Evolutionary conservation across 108 stramenopile genomes (phyloP).

Genomic region (Cyclotella cryptica): DNA sequence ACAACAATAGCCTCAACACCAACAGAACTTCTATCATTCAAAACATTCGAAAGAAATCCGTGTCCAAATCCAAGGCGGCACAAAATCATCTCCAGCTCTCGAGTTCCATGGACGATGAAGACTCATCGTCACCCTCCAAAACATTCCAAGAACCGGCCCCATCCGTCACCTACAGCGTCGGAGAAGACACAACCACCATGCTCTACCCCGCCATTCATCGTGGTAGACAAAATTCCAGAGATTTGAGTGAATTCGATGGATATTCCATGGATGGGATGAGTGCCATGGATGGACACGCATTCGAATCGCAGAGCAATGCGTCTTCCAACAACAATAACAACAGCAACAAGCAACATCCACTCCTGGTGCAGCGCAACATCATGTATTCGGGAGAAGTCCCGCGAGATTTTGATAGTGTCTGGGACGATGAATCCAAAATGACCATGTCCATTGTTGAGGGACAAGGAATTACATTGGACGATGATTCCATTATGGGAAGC

Average conservation of each 20-base stretch:
- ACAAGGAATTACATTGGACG: neutral
- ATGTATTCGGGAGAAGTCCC: slow-evolving; percentile 34
- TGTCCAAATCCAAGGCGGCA: slow-evolving; percentile 15
- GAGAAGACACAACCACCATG: slow-evolving; percentile 53
- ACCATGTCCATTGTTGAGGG: slow-evolving; percentile 8
- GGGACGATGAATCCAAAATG: slow-evolving; percentile 44
- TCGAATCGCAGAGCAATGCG: neutral
- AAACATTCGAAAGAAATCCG: neutral
- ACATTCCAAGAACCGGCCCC: neutral
- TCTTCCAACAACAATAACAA: slow-evolving; percentile 6
- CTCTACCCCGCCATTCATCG: slow-evolving; percentile 44
- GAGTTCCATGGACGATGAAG: slow-evolving; percentile 6
- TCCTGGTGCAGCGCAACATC: neutral
- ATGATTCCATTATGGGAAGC: slow-evolving; percentile 8
- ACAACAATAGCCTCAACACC: neutral
- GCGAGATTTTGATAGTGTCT: slow-evolving; percentile 48
- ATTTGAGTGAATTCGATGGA: slow-evolving; percentile 47
- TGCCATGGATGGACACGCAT: slow-evolving; percentile 20
- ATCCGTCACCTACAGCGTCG: slow-evolving; percentile 29
- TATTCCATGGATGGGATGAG: slow-evolving; percentile 53
- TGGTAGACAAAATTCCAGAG: slow-evolving; percentile 20
- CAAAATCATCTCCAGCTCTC: slow-evolving; percentile 19
- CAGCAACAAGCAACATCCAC: neutral
- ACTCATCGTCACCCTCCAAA: slow-evolving; percentile 1
- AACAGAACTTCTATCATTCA: neutral